Evolutionary conservation across 2,329 filamentous ascomycete genomes (phyloP), one percentile per base, ranked within the genome.

Genomic region (Dothistroma septosporum): DNA sequence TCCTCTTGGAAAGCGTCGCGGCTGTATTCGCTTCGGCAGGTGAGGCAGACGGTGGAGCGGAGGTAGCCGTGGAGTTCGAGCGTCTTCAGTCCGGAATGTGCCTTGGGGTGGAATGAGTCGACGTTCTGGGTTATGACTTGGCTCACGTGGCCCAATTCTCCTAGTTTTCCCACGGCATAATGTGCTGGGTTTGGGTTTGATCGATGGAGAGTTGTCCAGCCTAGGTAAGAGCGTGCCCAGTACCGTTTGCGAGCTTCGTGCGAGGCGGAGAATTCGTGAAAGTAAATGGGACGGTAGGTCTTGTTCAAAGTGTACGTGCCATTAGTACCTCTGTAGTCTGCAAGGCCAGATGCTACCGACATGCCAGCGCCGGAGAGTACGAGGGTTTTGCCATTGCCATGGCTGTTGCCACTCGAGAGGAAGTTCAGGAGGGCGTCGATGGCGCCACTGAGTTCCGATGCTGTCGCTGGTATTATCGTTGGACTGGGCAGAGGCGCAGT

Each of bases 281-380:
- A 92, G 78, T 96, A 99, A 66, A 96, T 95, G 33, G 93, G 94
- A 1, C 90, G 86, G 73, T 96, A 60, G 8, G 58, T 86, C 78
- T 90, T 91, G 78, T 97, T 97, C 71, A 94, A 83, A 48, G 91
- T 88, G 74, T 99, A 99, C 9, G 93, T 97, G 63, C 94, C 94
- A 66, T 92, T 90, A 55, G 85, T 82, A 21, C 94, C 94, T 58
- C 94, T 83, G 75, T 99, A 99, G 76, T 99, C 94, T 32, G 93
- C 89, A 33, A 99, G 82, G 0, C 94, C 94, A 11, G 91, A 96
- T 4, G 92, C 90, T 9, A 97, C 93, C 1, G 91, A 96, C 55
- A 99, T 89, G 2, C 94, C 94, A 2, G 94, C 94, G 11, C 94
- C 94, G 0, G 92, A 87, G 46, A 90, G 78, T 16, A 90, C 76